These are phyloP conservation scores for Talaromyces wortmannii DNA, from an alignment of 495 filamentous ascomycete genomes.

Conservation along the genomic window DNA sequence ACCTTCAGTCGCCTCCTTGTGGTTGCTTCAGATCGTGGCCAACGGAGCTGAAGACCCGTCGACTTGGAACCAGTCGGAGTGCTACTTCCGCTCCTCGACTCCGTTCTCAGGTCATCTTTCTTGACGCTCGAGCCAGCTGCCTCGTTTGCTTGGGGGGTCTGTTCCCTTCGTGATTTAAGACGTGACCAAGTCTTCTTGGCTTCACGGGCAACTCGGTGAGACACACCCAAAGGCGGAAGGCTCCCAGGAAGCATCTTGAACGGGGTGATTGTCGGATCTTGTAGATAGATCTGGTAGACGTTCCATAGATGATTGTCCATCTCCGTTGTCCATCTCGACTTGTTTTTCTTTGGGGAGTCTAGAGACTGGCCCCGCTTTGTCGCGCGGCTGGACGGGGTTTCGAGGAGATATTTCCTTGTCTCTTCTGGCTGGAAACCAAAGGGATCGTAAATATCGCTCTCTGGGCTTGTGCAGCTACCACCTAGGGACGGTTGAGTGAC, in stretches of 20 bases:
- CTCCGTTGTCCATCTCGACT: slow-evolving; percentile 64
- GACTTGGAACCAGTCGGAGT: slow-evolving; percentile 45
- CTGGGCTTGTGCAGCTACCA: slow-evolving; percentile 63
- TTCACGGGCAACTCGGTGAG: slow-evolving; percentile 78
- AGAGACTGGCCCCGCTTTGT: slow-evolving; percentile 10
- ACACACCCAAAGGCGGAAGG: slow-evolving; percentile 84
- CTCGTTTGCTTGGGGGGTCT: neutral
- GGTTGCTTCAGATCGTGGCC: slow-evolving; percentile 78
- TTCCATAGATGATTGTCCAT: slow-evolving; percentile 95
- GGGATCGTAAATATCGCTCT: slow-evolving; percentile 52
- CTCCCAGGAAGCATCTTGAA: slow-evolving; percentile 84
- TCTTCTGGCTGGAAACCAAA: slow-evolving; percentile 41
- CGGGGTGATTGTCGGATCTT: slow-evolving; percentile 88
- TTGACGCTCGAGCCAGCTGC: neutral
- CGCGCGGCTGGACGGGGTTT: slow-evolving; percentile 20
- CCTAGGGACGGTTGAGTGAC: slow-evolving; percentile 58
- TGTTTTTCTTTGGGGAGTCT: slow-evolving; percentile 7
- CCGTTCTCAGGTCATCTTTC: slow-evolving; percentile 21
- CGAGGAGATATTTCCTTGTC: slow-evolving; percentile 24
- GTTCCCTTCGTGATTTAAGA: neutral
- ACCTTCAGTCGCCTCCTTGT: slow-evolving; percentile 76
- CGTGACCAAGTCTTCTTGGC: slow-evolving; percentile 74
- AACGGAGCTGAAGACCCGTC: slow-evolving; percentile 34
- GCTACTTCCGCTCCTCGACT: slow-evolving; percentile 51
- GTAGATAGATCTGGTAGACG: slow-evolving; percentile 78